These are phyloP conservation scores for Hyphodiscus sp. DNA, from an alignment of 2,329 filamentous ascomycete species.

Conservation along the genomic window DNA sequence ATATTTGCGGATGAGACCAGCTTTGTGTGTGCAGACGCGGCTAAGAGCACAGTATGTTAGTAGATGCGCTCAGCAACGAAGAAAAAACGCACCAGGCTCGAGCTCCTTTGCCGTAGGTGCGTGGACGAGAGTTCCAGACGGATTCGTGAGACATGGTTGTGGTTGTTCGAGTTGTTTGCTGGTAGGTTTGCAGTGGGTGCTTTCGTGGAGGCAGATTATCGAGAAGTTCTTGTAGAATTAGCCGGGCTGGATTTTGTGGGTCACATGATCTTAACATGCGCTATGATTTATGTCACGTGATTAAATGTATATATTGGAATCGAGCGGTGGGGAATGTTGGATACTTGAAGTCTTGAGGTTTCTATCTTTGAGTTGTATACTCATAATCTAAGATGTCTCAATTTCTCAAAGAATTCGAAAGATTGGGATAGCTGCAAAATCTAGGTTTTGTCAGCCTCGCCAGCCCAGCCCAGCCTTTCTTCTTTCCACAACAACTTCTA, in stretches of 20 bases:
- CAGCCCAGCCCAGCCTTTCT: too few species aligned
- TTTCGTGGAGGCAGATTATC: conserved; percentile 1
- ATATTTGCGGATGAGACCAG: conserved; percentile 99
- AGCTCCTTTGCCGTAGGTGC: conserved; percentile 94
- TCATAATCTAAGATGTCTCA: too few species aligned
- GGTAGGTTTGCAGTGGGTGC: too few species aligned
- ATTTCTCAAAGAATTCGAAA: too few species aligned
- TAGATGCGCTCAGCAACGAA: background rate
- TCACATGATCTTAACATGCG: conserved; percentile 1
- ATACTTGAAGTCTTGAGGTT: too few species aligned
- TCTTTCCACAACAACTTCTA: too few species aligned
- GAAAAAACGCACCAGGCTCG: conserved; percentile 71
- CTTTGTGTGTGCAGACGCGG: conserved; percentile 87
- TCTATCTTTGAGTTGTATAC: too few species aligned
- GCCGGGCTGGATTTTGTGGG: conserved; percentile 1
- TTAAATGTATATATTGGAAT: too few species aligned
- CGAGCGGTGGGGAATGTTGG: too few species aligned
- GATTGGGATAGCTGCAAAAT: too few species aligned
- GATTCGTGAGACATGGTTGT: conserved; percentile 81
- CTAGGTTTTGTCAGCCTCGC: too few species aligned
- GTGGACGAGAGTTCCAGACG: conserved; percentile 98
- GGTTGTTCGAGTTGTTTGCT: conserved; percentile 8
- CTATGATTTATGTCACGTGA: background rate
- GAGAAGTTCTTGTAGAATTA: background rate
- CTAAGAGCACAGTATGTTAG: conserved; percentile 35